A percentile compares a stretch with the other conserved stretches of the same genome.
These are phyloP conservation scores for Ambrosia hybrid DNA, from an alignment of 140 eudicot species.

Conservation along the genomic window DNA sequence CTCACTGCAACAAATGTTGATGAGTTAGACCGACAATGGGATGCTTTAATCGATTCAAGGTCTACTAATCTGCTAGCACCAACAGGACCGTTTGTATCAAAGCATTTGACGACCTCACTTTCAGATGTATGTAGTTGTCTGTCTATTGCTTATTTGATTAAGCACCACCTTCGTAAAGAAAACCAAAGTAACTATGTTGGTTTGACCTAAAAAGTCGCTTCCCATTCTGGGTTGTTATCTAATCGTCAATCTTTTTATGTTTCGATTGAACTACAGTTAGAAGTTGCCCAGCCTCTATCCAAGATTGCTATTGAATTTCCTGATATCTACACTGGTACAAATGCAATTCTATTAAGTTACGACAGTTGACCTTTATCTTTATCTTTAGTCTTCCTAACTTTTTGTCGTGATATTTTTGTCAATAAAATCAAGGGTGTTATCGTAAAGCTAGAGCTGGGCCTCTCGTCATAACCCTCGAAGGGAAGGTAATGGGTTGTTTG, in stretches of 20 bases:
- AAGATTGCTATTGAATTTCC: slow-evolving; percentile 46
- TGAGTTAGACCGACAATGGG: too few relatives aligned
- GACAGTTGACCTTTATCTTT: not conserved
- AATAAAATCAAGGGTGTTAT: slow-evolving; percentile 49
- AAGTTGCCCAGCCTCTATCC: slow-evolving; percentile 79
- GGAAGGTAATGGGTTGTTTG: slow-evolving; percentile 56
- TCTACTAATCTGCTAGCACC: slow-evolving; percentile 44
- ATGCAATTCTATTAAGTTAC: slow-evolving; percentile 1
- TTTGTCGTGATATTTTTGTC: slow-evolving; percentile 14
- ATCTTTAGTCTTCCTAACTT: slow-evolving; percentile 13
- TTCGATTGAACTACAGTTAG: slow-evolving; percentile 51
- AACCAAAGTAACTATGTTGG: not conserved
- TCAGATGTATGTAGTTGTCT: not conserved
- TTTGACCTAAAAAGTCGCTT: slow-evolving; percentile 18
- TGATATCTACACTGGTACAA: slow-evolving; percentile 42
- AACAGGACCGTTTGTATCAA: slow-evolving; percentile 54
- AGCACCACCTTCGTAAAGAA: not conserved
- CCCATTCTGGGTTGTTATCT: not conserved
- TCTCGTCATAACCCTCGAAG: slow-evolving; percentile 55
- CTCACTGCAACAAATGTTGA: too few relatives aligned
- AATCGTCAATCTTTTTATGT: not conserved
- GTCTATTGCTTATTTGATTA: not conserved
- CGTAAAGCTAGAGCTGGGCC: slow-evolving; percentile 77
- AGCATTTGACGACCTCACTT: slow-evolving; percentile 56
- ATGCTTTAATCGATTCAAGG: slow-evolving; percentile 32